Conservation (phyloP, 2,329 filamentous ascomycete species). For the Pleoardoris graminearum region DNA sequence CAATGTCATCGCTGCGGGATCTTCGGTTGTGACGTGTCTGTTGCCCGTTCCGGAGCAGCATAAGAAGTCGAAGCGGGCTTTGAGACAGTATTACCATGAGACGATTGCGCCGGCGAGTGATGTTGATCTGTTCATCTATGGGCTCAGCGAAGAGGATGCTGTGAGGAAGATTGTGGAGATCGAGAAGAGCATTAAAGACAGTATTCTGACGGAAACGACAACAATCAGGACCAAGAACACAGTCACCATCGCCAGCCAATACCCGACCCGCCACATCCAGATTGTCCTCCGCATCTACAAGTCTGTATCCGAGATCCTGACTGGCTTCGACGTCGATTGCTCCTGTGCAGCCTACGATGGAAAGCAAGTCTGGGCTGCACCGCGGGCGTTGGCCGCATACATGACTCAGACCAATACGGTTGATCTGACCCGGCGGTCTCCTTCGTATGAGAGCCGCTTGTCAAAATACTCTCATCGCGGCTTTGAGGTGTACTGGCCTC, state of each 20-base stretch:
- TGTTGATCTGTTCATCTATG: conserved; percentile 85
- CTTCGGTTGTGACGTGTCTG: conserved; percentile 77
- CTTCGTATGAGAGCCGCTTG: conserved; percentile 84
- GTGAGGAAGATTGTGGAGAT: conserved; percentile 84
- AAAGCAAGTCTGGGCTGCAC: conserved; percentile 75
- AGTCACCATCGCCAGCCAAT: conserved; percentile 82
- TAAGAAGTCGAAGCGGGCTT: conserved; percentile 45
- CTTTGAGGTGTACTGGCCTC: conserved; percentile 81
- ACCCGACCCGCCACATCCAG: conserved; percentile 81
- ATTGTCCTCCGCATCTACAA: conserved; percentile 86
- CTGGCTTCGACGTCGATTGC: conserved; percentile 87
- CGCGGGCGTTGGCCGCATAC: conserved; percentile 75
- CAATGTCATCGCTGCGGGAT: conserved; percentile 81
- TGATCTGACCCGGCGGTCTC: conserved; percentile 77
- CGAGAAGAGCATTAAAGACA: conserved; percentile 72
- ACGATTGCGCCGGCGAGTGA: conserved; percentile 81
- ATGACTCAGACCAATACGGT: conserved; percentile 82
- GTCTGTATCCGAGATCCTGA: conserved; percentile 79
- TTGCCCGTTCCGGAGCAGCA: conserved; percentile 63
- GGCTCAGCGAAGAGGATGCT: conserved; percentile 74
- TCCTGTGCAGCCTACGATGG: conserved; percentile 82
- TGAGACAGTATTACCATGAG: conserved; percentile 73
- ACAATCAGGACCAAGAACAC: conserved; percentile 85
- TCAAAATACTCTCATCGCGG: conserved; percentile 80
- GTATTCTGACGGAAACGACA: conserved; percentile 79